These are phyloP conservation scores for Pseudogymnoascus sp. DNA, from an alignment of 2,329 filamentous ascomycete genomes.

Conservation along the genomic window DNA sequence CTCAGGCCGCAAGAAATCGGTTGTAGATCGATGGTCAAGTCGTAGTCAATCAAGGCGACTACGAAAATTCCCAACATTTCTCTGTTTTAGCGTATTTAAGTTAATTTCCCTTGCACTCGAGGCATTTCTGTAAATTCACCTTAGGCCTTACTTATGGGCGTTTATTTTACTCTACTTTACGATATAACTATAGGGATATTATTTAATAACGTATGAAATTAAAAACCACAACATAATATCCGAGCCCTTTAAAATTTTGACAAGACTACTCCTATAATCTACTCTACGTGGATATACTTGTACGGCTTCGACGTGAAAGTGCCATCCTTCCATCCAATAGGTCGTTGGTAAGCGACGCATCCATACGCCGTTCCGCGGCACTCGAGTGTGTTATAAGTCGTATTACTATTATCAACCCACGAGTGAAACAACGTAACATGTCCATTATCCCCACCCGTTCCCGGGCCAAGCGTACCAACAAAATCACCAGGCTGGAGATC, in stretches of 20 bases:
- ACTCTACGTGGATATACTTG: not conserved
- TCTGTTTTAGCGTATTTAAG: not conserved
- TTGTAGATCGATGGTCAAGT: too few species aligned
- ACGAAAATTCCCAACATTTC: not conserved
- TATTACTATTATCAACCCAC: not conserved
- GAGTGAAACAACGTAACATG: not conserved
- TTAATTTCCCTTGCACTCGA: not conserved
- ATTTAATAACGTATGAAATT: not conserved
- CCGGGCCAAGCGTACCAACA: not conserved
- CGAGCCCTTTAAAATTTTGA: not conserved
- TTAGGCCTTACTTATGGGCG: too few species aligned
- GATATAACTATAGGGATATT: not conserved
- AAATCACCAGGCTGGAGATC: slow-evolving; percentile 2
- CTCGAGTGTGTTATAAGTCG: slow-evolving; percentile 4
- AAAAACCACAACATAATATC: not conserved
- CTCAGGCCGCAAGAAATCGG: too few species aligned
- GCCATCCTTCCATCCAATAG: not conserved
- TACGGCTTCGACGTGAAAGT: slow-evolving; percentile 5
- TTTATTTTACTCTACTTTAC: too few species aligned
- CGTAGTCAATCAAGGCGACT: too few species aligned
- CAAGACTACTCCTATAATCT: not conserved
- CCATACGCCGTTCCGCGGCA: slow-evolving; percentile 3
- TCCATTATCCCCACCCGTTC: not conserved
- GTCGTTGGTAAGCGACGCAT: not conserved
- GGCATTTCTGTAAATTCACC: not conserved